Base-by-base conservation (phyloP, 164 flowering plant genomes). In the Umbellularia californica region DNA sequence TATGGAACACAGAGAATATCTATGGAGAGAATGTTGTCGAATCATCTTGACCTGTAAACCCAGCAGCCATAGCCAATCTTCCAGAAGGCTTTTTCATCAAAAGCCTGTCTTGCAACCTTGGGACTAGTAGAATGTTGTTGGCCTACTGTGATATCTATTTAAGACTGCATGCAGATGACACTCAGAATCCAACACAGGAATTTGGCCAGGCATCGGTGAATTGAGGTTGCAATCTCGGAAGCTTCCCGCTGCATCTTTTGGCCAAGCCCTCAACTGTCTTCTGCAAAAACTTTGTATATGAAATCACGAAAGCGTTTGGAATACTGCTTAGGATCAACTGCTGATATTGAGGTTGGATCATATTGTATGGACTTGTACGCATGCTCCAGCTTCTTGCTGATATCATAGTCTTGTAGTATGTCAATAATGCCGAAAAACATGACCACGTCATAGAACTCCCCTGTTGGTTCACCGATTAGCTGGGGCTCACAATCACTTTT, bases 371-470 rank as follows among this genome's bases (percentile, higher is more conserved):
- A 88, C 74, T 92, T 92, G 86, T 92, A 92, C 3, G 91, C 94
- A 80, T 90, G 94, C 77, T 92, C 97, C 3, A 92, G 87, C 83
- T 92, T 92, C 84, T 92, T 91, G 85, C 87, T 91, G 68, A 91
- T 88, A 64, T 91, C 96, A 65, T 91, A 91, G 81, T 90, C 92
- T 77, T 92, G 97, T 25, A 92, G 81, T 72, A 92, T 90, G 86
- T 92, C 97, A n/a, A 92, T 92, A 70, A 92, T 90, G 41, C 97
- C 91, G 75, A 92, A 89, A 75, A 83, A 86, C 33, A 92, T 80
- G 78, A 92, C 73, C 2, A 89, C 92, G 5, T 89, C 91, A 74
- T 78, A 84, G 51, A 79, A 78, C 78, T 89, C 90, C 13, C 90
- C 88, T 11, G 89, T 87, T 20, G 89, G 86, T 72, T 84, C 86